Evolutionary conservation across 345 rosid species (phyloP), one percentile per base, ranked within the genome.

Genomic region (Citrus glauca): DNA sequence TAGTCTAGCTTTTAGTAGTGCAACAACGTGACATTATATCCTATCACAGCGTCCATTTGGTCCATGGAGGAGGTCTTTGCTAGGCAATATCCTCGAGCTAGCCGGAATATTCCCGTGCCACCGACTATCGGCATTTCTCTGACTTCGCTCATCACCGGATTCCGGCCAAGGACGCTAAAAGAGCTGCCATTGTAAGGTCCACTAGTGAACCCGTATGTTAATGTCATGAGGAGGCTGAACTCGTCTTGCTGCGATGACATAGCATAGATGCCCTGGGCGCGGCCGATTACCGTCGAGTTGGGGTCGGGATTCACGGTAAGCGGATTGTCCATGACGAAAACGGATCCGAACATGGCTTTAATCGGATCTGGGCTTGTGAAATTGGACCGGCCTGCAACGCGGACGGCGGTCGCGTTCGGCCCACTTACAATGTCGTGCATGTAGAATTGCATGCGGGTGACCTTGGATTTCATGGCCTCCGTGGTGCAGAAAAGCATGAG

Each of bases 71-170:
- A 33, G 5, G 87, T 80, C n/a, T 60, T 71, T 0, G 87, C 87
- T 14, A 86, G 69, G 84, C 87, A 86, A 73, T 80, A 86, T 20
- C 87, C 87, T 27, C 75, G 75, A 53, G 84, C 84, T 1, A 86
- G 82, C 48, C 84, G 62, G 40, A 86, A 86, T 42, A 71, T 64
- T 20, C 85, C 85, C 0, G 82, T 84, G 25, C 87, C 87, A 22
- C 85, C 89, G 0, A 86, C 84, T 0, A 84, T 37, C 0, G 84
- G 85, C 82, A 86, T 86, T 67, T 86, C 89, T 24, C 87, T 70
- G 27, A 78, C 78, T 61, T 65, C 66, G 4, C 66, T 78, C 87
- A 80, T 86, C 7, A 84, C 64, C 2, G 85, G 81, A 67, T 84
- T 84, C 81, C 87, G 84, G 40, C 84, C 87, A 2, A 84, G 63